phyloP scores from a whole-genome alignment of 192 early-diverging fungal genomes.

The Coemansia sp. region DNA sequence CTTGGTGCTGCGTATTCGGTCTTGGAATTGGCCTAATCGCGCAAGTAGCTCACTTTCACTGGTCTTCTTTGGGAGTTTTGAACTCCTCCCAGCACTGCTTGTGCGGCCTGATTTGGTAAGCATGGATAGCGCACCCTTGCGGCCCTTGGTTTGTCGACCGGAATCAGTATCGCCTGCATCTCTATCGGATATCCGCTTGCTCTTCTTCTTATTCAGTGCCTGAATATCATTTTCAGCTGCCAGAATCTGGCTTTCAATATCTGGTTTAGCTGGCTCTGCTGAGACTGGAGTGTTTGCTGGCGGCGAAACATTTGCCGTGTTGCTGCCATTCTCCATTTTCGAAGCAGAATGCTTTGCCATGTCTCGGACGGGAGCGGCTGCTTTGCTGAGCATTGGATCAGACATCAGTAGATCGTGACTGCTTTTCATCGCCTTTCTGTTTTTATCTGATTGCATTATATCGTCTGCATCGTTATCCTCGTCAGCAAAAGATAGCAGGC shows the following conservation, averaged over 20 bases:
- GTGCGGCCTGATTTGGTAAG: conserved; percentile 15
- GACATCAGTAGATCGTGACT: conserved; percentile 68
- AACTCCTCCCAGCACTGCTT: not conserved
- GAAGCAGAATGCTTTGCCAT: not conserved
- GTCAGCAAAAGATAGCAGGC: conserved; percentile 87
- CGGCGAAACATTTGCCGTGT: not conserved
- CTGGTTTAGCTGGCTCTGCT: conserved; percentile 8
- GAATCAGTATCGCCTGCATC: not conserved
- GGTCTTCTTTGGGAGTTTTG: conserved; percentile 23
- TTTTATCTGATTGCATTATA: not conserved
- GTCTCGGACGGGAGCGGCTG: not conserved
- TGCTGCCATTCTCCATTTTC: not conserved
- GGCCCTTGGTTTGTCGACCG: not conserved
- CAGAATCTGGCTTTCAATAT: conserved; percentile 5
- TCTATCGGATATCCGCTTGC: not conserved
- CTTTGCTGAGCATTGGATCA: conserved; percentile 32
- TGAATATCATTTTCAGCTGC: not conserved
- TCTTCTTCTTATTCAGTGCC: not conserved
- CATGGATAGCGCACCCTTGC: conserved; percentile 14
- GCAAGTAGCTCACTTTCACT: conserved; percentile 58
- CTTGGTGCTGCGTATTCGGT: conserved; percentile 59
- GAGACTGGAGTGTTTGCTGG: not conserved
- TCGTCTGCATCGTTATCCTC: conserved; percentile 65
- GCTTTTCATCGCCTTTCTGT: conserved; percentile 60
- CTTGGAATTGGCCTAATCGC: conserved; percentile 29